Base-by-base conservation (phyloP, 257 asterid genomes). In the Solanum peruvianum region DNA sequence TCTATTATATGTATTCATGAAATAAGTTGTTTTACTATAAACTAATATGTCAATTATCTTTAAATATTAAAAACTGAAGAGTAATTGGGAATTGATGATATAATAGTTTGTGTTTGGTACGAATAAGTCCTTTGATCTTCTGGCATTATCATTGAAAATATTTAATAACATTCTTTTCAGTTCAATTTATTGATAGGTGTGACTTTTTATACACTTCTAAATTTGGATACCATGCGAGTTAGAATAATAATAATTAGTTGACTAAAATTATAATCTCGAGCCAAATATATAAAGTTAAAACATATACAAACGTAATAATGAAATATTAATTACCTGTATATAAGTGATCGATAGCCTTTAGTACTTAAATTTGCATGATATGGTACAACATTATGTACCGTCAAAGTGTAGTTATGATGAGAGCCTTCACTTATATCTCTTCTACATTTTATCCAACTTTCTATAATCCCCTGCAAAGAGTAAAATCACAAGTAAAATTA, bases 271-370 rank as follows among this genome's bases (percentile, higher is more conserved):
- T 56, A 7, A 56, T 18, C 1, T 56, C 5, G 3, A 0, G 64
- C 11, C 12, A 56, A 18, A 56, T 56, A 56, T 56, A 56, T 56
- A 56, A 20, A 56, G 2, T 56, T 56, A 18, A 56, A 2, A 20
- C 5, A 20, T 0, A 18, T 11, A 7, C 1, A 7, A n/a, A 35
- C 39, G 39, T 35, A 35, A 35, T 7, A 5, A 35, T 35, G 39
- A n/a, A 35, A 35, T 35, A 35, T 35, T 35, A 5, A 13, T 25
- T 12, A 62, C 41, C 27, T 83, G 77, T 35, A 83, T 35, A 83
- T 62, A n/a, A 62, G 86, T 3, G 86, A 35, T 37, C 86, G 86
- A 23, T 62, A 83, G 3, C 62, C 86, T 83, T 83, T 83, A 11
- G 5, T 4, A 37, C 77, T 37, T 62, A 62, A 25, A 27, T 83